Evolutionary conservation across 2,329 filamentous ascomycete species (phyloP).

Genomic region (Zymoseptoria crescenta): DNA sequence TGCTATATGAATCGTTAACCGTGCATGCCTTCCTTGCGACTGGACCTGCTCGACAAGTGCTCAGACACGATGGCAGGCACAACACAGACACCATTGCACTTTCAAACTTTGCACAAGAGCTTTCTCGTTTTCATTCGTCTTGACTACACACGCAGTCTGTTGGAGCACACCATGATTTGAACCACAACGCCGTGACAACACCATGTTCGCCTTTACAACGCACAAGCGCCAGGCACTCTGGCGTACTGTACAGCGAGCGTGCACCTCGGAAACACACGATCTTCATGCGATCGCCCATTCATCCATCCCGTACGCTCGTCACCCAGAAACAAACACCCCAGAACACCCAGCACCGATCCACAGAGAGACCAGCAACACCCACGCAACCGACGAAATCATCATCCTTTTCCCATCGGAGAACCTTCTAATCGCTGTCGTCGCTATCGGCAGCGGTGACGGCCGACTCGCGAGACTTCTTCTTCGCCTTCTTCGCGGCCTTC

Average conservation of each 20-base stretch:
- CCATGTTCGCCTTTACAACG: neutral
- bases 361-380: neutral
- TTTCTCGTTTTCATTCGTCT: neutral
- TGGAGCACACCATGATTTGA: neutral
- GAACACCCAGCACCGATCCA: neutral
- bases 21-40: neutral
- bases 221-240: neutral
- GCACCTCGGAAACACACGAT: neutral
- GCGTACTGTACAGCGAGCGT: neutral
- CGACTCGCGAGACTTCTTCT: constrained; percentile 50
- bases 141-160: neutral
- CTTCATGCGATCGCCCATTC: neutral
- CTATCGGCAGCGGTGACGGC: constrained; percentile 22
- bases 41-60: neutral
- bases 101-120: neutral
- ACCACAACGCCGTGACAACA: neutral
- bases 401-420: neutral
- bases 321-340: neutral
- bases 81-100: neutral
- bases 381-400: neutral
- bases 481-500: constrained; percentile 78
- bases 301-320: neutral
- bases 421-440: constrained; percentile 20
- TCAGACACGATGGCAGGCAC: neutral
- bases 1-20: neutral